phyloP scores from a whole-genome alignment of 2,329 filamentous ascomycete genomes.

The Paramyrothecium roridum region DNA sequence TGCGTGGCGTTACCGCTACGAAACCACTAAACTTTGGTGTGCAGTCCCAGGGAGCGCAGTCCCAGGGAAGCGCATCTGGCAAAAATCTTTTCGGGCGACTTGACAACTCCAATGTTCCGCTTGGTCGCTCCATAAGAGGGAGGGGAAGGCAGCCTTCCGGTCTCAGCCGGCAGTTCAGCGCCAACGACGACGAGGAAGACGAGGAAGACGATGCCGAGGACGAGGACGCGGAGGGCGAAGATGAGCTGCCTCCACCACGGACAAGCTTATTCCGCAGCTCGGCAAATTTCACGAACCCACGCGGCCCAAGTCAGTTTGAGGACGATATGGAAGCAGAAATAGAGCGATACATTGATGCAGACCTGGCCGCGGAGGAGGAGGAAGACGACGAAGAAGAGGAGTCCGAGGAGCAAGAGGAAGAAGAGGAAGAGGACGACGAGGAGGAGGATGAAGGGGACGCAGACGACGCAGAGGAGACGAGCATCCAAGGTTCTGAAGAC shows the following conservation, averaged over 20 bases:
- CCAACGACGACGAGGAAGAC: slow-evolving; percentile 28
- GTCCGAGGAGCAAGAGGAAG: slow-evolving; percentile 33
- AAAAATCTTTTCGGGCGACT: slow-evolving; percentile 34
- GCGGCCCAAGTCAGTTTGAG: slow-evolving; percentile 2
- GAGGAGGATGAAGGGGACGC: slow-evolving; percentile 27
- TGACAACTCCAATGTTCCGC: slow-evolving; percentile 36
- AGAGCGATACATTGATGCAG: background rate
- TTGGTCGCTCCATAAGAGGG: slow-evolving; percentile 46
- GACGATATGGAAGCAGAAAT: slow-evolving; percentile 8
- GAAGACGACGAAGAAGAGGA: slow-evolving; percentile 33
- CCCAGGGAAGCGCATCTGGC: slow-evolving; percentile 18
- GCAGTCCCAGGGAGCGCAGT: slow-evolving; percentile 17
- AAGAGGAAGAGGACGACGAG: slow-evolving; percentile 34
- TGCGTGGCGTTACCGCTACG: slow-evolving; percentile 36
- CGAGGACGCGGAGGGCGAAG: slow-evolving; percentile 29
- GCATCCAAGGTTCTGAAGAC: slow-evolving; percentile 37
- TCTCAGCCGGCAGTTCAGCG: slow-evolving; percentile 41
- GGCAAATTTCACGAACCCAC: slow-evolving; percentile 3
- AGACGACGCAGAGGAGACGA: slow-evolving; percentile 31
- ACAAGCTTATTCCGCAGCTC: slow-evolving; percentile 29
- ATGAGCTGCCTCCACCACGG: slow-evolving; percentile 26
- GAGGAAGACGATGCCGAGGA: slow-evolving; percentile 18
- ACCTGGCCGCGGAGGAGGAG: slow-evolving; percentile 14
- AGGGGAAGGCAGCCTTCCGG: slow-evolving; percentile 44
- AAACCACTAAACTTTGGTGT: slow-evolving; percentile 38